phyloP scores from a whole-genome alignment of 257 asterid species.

The Fraxinus excelsior region DNA sequence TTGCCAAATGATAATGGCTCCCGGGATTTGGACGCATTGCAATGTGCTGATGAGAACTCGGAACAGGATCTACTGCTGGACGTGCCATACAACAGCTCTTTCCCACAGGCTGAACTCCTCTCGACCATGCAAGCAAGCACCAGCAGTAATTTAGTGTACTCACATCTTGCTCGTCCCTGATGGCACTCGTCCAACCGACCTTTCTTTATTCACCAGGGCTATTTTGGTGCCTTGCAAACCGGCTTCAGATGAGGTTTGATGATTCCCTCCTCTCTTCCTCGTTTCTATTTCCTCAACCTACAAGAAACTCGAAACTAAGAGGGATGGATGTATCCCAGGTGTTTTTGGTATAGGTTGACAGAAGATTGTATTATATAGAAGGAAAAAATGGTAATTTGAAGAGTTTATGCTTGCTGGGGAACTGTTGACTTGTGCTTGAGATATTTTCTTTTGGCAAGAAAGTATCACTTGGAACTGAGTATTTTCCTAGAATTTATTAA shows the following conservation, averaged over 20 bases:
- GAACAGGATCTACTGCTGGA: constrained; percentile 73
- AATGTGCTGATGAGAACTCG: constrained; percentile 41
- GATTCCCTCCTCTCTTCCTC: background rate
- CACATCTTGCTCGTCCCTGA: constrained; percentile 45
- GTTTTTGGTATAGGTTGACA: constrained; percentile 36
- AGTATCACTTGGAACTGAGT: background rate
- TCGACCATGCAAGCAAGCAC: constrained; percentile 57
- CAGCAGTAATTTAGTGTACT: constrained; percentile 57
- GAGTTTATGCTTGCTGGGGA: background rate
- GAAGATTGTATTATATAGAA: constrained; percentile 47
- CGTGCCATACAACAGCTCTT: constrained; percentile 65
- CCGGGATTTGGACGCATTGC: constrained; percentile 45
- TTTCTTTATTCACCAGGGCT: constrained; percentile 19
- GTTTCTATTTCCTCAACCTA: constrained; percentile 15
- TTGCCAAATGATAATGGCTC: constrained; percentile 56
- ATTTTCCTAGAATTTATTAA: background rate
- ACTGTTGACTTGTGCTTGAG: background rate
- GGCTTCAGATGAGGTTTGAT: constrained; percentile 20
- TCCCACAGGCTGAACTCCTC: constrained; percentile 78
- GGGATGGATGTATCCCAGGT: constrained; percentile 31
- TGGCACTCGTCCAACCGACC: constrained; percentile 1
- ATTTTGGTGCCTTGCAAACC: constrained; percentile 16
- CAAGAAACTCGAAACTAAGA: constrained; percentile 23
- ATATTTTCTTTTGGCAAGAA: background rate
- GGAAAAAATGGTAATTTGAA: constrained; percentile 12